Conservation (phyloP, 305 asterid species). For the Coffea humblotiana region DNA sequence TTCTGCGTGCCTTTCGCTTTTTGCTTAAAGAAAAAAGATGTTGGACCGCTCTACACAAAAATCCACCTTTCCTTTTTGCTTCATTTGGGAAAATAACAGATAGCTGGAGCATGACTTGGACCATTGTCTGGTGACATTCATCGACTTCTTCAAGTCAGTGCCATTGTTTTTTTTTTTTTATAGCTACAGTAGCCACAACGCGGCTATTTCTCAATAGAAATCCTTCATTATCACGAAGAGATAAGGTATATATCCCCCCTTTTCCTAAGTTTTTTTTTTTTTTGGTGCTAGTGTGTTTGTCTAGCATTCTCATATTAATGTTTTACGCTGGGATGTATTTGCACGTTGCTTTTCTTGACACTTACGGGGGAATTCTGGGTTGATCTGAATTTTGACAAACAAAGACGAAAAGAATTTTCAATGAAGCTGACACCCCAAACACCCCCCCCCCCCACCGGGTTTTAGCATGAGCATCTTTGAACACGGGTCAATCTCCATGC, state of each 20-base stretch:
- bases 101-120: background rate
- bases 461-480: background rate
- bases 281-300: background rate
- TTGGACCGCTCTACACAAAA: background rate
- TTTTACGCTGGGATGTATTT: background rate
- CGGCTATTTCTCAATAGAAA: background rate
- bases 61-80: background rate
- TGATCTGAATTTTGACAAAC: background rate
- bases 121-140: background rate
- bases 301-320: background rate
- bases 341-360: background rate
- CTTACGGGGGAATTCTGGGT: background rate
- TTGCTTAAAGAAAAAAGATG: background rate
- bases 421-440: background rate
- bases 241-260: background rate
- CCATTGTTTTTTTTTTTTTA: background rate
- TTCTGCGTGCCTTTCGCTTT: background rate
- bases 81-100: background rate
- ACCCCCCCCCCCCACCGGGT: background rate
- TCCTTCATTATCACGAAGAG: background rate
- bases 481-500: background rate
- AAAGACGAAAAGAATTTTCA: background rate
- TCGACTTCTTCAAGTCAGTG: background rate
- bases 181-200: background rate
- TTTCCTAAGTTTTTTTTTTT: background rate